Base-by-base conservation (phyloP, 345 rosid genomes). In the Camelina sativa region DNA sequence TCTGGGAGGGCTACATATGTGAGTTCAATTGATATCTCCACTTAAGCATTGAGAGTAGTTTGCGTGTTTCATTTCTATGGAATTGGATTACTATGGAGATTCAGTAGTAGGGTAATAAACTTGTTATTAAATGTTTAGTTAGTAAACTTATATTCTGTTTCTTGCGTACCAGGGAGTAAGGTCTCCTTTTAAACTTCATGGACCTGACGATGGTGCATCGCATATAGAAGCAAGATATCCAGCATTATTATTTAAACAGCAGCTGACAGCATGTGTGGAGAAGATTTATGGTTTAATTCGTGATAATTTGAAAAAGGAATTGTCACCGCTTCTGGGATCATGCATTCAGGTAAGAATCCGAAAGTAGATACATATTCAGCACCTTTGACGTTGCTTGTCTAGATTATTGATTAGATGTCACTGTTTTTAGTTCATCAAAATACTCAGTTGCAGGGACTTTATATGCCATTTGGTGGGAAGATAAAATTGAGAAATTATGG, bases 171-270 rank as follows among this genome's bases (percentile, higher is more conserved):
- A 94, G 98, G 90, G 89, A 75, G 53, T 89, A 66, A 94, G 88
- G 79, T 90, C 97, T 59, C 95, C 97, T 37, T 86, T 91, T 75
- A 91, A 85, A 84, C 76, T 75, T 75, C 82, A 77, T 71, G 96
- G 91, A 68, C 78, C 79, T 76, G 98, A 90, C 4, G 92, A 88
- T 87, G 88, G 92, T 58, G 54, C 76, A 65, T 80, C 92, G n/a
- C 95, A 86, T 70, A 79, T 90, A 74, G 99, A 94, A 80, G 97
- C 99, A 72, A 92, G 96, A 87, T 94, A 87, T 80, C 99, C 99
- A 28, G 97, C 97, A 11, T 84, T 92, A 62, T 80, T 94, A 53
- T 94, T 94, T 69, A 94, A 94, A 77, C 99, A 94, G 83, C 99
- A 94, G 72, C 76, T 94, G 62, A 94, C 97, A 58, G 93, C 99